Conservation (phyloP, 345 rosid genomes). For the Lepidium didymum region DNA sequence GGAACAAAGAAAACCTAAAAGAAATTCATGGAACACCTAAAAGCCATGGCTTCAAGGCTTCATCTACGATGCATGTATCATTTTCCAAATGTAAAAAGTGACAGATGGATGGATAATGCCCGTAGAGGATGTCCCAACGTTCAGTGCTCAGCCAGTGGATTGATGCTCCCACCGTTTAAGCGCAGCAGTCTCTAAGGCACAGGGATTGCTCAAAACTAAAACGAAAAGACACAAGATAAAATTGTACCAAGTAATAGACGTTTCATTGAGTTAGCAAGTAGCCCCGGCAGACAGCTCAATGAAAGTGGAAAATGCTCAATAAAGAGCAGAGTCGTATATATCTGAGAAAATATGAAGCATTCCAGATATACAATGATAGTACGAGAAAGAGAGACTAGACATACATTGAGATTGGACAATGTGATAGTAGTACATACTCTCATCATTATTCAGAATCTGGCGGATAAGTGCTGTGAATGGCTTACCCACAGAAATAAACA, state of each 20-base stretch:
- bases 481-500: conserved; percentile 1
- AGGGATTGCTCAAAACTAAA: neutral
- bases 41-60: neutral
- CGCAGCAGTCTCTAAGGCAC: neutral
- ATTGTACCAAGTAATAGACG: neutral
- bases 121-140: neutral
- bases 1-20: conserved; percentile 46
- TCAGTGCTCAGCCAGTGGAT: neutral
- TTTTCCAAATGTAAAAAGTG: neutral
- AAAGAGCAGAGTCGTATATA: neutral
- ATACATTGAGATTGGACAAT: neutral
- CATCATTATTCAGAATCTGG: conserved; percentile 14
- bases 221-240: neutral
- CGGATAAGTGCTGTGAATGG: conserved; percentile 2
- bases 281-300: neutral
- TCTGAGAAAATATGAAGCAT: neutral
- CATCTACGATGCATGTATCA: neutral
- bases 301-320: neutral
- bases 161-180: neutral
- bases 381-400: neutral
- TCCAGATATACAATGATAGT: neutral
- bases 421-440: conserved; percentile 9
- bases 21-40: conserved; percentile 52
- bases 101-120: neutral
- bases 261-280: neutral